phyloP scores from a whole-genome alignment of 805 yeast species.

The Metschnikowia continentalis region DNA sequence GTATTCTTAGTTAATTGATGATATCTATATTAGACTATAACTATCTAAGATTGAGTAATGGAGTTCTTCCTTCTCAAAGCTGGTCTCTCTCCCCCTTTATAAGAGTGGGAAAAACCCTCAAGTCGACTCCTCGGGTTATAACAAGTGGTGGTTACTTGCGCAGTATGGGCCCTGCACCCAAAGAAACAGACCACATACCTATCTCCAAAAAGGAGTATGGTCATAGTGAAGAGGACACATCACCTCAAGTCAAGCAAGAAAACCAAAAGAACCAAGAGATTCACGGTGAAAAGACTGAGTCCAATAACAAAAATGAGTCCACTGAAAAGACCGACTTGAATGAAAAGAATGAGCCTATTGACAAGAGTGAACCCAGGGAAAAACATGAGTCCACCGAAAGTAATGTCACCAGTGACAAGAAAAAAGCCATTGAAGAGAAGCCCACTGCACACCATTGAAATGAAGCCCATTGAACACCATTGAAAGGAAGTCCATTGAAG shows the following conservation, averaged over 20 bases:
- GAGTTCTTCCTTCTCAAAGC: too few relatives aligned
- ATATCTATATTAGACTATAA: too few relatives aligned
- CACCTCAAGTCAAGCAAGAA: neutral
- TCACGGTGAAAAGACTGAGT: too few relatives aligned
- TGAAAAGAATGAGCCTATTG: neutral
- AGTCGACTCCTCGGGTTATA: neutral
- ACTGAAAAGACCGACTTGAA: neutral
- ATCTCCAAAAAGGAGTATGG: conserved; percentile 2
- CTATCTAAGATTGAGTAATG: too few relatives aligned
- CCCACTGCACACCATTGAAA: too few relatives aligned
- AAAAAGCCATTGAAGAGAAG: too few relatives aligned
- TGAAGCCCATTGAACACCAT: too few relatives aligned
- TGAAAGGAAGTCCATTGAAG: too few relatives aligned
- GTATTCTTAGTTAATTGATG: too few relatives aligned
- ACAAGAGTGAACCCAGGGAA: neutral
- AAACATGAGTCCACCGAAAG: neutral
- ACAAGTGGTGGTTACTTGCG: conserved; percentile 1
- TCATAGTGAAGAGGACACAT: conserved; percentile 1
- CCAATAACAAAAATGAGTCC: neutral
- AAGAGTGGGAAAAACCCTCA: too few relatives aligned
- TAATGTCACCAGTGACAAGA: neutral
- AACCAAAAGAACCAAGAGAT: neutral
- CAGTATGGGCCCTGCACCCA: conserved; percentile 4
- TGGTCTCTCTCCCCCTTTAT: too few relatives aligned
- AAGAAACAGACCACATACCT: neutral